Base-by-base conservation (phyloP, 495 filamentous ascomycete genomes). In the Hypoxylon cercidicola region DNA sequence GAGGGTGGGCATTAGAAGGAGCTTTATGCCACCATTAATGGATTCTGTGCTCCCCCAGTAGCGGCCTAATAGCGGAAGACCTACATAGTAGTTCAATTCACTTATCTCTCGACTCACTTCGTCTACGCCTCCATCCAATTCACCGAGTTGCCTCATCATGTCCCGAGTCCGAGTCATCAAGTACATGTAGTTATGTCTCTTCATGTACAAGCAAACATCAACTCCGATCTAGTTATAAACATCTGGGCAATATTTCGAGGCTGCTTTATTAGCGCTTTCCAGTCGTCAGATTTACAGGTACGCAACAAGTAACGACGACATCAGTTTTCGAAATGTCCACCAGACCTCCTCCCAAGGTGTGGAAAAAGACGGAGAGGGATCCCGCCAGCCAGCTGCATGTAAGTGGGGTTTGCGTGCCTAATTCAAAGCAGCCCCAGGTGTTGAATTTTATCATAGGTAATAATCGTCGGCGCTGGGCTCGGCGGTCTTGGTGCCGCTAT, bases 401-500 rank as follows among this genome's bases (percentile, higher is more conserved):
- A 65, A 65, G 66, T 58, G 18, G 30, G 49, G n/a, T 11, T 21
- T 11, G 32, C 51, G 13, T 20, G 13, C 37, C 12, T 15, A 37
- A 34, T 16, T 15, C 39, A 2, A 44, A 16, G 35, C 9, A 34
- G 15, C 9, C 37, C n/a, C 15, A 23, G 20, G 10, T 66, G n/a
- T 40, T 69, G 11, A 62, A n/a, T 19, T 48, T 41, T 62, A 15
- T 32, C 53, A 21, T 43, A 84, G 72, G 72, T 84, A 23, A 79
- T 88, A 16, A 81, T 92, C 2, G 77, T 89, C 18, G 89, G 89
- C 15, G 89, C 87, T 7, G 89, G 89, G 15, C 81, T 92, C n/a
- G 83, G 84, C 37, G 89, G 89, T 4, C 79, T 92, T 16, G 83
- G 82, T 13, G 82, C 87, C 0, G 88, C 89, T 4, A 89, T 91